Evolutionary conservation across 305 asterid genomes (phyloP).

Genomic region (Solanum hybrid): DNA sequence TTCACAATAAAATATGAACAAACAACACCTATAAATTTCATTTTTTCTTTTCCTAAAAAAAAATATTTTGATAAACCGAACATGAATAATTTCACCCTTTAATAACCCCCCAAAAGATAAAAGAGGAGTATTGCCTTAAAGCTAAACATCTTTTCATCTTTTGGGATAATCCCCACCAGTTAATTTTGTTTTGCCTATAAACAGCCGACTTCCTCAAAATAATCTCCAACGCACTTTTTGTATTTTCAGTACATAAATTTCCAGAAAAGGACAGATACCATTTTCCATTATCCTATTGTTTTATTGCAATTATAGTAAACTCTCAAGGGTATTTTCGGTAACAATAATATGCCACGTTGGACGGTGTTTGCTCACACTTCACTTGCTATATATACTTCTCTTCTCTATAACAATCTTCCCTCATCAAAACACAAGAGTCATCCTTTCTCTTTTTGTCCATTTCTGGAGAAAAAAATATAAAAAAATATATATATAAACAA

Average conservation of each 20-base stretch:
- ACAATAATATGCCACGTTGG: background rate
- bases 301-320: background rate
- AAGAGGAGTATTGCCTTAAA: background rate
- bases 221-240: background rate
- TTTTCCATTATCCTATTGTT: background rate
- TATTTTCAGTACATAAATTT: background rate
- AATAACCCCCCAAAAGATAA: background rate
- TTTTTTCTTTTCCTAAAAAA: background rate
- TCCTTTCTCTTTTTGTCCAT: background rate
- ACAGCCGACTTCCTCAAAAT: background rate
- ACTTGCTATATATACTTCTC: background rate
- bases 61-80: background rate
- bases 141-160: background rate
- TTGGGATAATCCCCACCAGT: background rate
- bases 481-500: background rate
- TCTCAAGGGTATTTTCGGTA: background rate
- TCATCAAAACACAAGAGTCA: background rate
- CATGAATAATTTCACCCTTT: background rate
- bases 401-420: background rate
- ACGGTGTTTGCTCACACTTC: background rate
- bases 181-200: background rate
- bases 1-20: background rate
- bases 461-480: background rate
- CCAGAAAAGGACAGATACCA: background rate
- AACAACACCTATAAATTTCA: background rate